A percentile compares a stretch with the other conserved stretches of the same genome.
These are phyloP conservation scores for Aspergillus sp. DNA, from an alignment of 2,329 filamentous ascomycete species.

Conservation along the genomic window DNA sequence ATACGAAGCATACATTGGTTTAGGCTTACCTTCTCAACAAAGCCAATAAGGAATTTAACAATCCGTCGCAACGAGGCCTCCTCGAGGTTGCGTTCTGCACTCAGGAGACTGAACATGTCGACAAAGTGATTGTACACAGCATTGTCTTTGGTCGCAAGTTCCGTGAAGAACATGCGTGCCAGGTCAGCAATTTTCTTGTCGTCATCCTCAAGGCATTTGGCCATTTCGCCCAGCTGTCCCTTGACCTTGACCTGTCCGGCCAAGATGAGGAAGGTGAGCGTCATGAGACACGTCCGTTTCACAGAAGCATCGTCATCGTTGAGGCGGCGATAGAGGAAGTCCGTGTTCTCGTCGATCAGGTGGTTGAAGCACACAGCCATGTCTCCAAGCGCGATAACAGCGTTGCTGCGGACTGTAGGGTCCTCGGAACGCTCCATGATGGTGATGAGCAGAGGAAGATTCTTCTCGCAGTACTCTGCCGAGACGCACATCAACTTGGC, in stretches of 20 bases:
- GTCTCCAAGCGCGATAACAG: slow-evolving; percentile 93
- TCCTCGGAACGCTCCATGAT: slow-evolving; percentile 95
- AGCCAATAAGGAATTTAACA: slow-evolving; percentile 87
- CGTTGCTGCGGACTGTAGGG: slow-evolving; percentile 89
- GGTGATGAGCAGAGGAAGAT: slow-evolving; percentile 90
- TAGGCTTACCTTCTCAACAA: slow-evolving; percentile 83
- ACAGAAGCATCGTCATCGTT: slow-evolving; percentile 86
- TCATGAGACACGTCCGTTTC: slow-evolving; percentile 98
- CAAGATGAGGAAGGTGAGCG: slow-evolving; percentile 92
- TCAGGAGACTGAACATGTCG: slow-evolving; percentile 94
- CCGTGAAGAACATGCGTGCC: slow-evolving; percentile 96
- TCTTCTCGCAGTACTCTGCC: slow-evolving; percentile 90
- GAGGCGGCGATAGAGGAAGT: slow-evolving; percentile 91
- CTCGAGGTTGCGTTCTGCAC: slow-evolving; percentile 73
- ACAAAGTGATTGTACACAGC: slow-evolving; percentile 99
- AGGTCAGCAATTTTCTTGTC: slow-evolving; percentile 93
- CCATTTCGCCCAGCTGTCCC: slow-evolving; percentile 97
- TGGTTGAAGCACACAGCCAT: slow-evolving; percentile 99
- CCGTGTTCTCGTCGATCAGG: slow-evolving; percentile 97
- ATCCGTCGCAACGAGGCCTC: slow-evolving; percentile 86
- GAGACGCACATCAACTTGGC: slow-evolving; percentile 99
- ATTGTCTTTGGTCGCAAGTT: slow-evolving; percentile 96
- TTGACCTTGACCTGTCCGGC: slow-evolving; percentile 99
- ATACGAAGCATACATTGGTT: not conserved
- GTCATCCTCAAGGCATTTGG: slow-evolving; percentile 95